Base-by-base conservation (phyloP, 768 basidiomycete species). In the Solioccasus polychromus region DNA sequence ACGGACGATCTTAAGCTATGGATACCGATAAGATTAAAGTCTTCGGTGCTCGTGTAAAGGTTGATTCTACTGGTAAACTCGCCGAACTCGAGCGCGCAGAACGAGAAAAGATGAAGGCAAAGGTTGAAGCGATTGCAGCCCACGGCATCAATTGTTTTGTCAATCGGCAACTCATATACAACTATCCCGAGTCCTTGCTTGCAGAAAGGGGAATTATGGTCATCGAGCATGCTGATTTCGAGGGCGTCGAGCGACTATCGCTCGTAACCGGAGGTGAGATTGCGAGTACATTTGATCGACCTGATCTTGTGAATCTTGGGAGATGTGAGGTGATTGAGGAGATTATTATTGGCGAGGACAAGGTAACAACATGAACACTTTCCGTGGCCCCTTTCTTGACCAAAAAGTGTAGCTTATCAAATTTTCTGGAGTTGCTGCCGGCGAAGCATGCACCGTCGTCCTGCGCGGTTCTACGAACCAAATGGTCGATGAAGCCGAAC, bases 1-100 rank as follows among this genome's bases (percentile, higher is more conserved):
- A 42, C 38, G 29, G 17, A 11, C 8, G 14, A 39, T 17, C 10
- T 38, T 46, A 6, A 7, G 93, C 96, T 3, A 98, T 98, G 96
- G 96, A 99, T 70, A 99, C 96, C 22, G 96, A 99, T 71, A 99
- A 99, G 68, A 96, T 98, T 75, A 99, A 99, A 71, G 87, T 99
- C 50, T 99, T 99, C 51, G 96, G 96, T 34, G 95, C 96, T 0
- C 79, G 92, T 29, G 84, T 98, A 51, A 92, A 93, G 69, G 96
- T 98, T 6, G 95, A 97, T 58, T 78, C 89, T 36, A 95, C 96
- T 3, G 89, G 94, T 42, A 97, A 99, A 71, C 81, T 99, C 7
- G 96, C 96, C 8, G 96, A 99, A 67, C 83, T 99, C 15, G 96
- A 99, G 68, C 85, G 94, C 10, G 96, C 96, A 6, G 96, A 98